These are phyloP conservation scores for Clonostachys byssicola DNA, from an alignment of 2,329 filamentous ascomycete species.

Conservation along the genomic window DNA sequence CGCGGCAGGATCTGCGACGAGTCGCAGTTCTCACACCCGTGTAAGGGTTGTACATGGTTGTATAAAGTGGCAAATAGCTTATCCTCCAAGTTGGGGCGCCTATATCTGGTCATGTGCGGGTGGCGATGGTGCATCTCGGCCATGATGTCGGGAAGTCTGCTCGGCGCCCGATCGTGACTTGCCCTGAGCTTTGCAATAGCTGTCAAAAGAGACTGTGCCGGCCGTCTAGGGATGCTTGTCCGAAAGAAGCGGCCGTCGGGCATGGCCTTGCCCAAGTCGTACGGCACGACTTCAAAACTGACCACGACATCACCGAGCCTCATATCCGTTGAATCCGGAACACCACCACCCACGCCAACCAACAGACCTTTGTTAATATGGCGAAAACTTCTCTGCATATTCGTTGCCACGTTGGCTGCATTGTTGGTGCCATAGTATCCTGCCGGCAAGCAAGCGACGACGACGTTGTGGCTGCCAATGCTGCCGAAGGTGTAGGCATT, in stretches of 20 bases:
- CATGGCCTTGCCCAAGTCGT: constrained; percentile 10
- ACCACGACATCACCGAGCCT: constrained; percentile 14
- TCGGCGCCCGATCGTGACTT: neutral
- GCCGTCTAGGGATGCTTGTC: neutral
- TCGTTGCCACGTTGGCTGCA: constrained; percentile 5
- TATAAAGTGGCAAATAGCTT: neutral
- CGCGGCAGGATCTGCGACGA: neutral
- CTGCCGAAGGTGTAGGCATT: constrained; percentile 18
- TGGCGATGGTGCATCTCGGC: neutral
- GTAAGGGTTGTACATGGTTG: neutral
- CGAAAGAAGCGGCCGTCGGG: neutral
- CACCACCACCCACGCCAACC: constrained; percentile 15
- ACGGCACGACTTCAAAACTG: constrained; percentile 10
- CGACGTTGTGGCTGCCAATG: constrained; percentile 15
- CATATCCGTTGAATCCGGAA: constrained; percentile 8
- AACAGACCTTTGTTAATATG: constrained; percentile 6
- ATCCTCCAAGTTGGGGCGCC: neutral
- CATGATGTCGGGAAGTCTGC: neutral
- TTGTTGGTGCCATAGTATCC: constrained; percentile 8
- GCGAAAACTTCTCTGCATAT: neutral
- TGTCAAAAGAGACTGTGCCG: neutral
- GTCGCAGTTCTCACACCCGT: constrained; percentile 3
- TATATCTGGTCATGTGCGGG: neutral
- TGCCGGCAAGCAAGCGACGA: constrained; percentile 16
- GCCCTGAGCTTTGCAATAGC: constrained; percentile 5